Conservation (phyloP, 2,329 filamentous ascomycete species). For the Stachybotrys elegans region DNA sequence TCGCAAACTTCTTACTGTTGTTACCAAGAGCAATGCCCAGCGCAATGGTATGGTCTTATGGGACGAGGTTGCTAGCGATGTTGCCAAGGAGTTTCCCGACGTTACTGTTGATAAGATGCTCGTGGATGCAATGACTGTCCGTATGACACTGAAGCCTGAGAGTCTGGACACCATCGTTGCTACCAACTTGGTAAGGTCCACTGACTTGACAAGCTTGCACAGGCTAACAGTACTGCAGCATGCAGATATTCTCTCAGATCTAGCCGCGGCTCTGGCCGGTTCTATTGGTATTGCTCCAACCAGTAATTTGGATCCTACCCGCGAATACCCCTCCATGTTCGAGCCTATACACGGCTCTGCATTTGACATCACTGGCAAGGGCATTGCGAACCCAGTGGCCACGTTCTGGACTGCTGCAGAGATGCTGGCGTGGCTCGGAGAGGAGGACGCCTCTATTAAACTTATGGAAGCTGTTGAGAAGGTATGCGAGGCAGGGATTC, state of each 20-base stretch:
- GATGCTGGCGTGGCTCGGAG: constrained; percentile 54
- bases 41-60: constrained; percentile 64
- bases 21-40: constrained; percentile 63
- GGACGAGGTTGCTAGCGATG: constrained; percentile 55
- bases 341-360: constrained; percentile 57
- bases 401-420: constrained; percentile 56
- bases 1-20: constrained; percentile 54
- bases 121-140: constrained; percentile 61
- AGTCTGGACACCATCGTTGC: constrained; percentile 59
- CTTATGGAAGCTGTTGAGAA: constrained; percentile 48
- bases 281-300: constrained; percentile 70
- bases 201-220: not conserved
- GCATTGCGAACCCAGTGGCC: constrained; percentile 51
- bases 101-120: constrained; percentile 61
- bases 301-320: constrained; percentile 58
- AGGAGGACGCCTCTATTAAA: constrained; percentile 42
- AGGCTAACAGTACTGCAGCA: constrained; percentile 20
- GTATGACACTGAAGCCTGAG: constrained; percentile 57
- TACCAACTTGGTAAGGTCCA: constrained; percentile 42
- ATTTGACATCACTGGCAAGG: constrained; percentile 54
- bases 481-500: constrained; percentile 45
- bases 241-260: constrained; percentile 65
- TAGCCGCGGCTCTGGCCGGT: constrained; percentile 65
- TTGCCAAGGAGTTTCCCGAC: constrained; percentile 53
- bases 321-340: constrained; percentile 53